Evolutionary conservation across 495 filamentous ascomycete species (phyloP).

Genomic region (Paragyromitra xinjiangensis): DNA sequence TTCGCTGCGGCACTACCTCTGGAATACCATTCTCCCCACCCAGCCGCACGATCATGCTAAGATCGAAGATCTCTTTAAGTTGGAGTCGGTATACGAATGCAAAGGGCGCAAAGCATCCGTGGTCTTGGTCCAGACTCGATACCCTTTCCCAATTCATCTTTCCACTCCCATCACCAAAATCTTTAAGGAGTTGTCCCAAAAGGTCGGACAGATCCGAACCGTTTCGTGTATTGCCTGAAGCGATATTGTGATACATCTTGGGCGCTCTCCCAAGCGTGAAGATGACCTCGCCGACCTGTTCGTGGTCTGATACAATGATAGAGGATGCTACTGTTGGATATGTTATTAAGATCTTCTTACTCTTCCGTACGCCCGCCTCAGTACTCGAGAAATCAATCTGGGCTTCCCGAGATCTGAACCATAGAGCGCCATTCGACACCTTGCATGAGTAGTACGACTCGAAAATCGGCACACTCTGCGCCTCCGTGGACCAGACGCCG

Average conservation of each 20-base stretch:
- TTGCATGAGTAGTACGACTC: conserved; percentile 42
- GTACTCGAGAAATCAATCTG: conserved; percentile 23
- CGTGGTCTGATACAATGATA: conserved; percentile 24
- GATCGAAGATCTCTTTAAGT: conserved; percentile 17
- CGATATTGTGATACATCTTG: conserved; percentile 34
- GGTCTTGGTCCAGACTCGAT: conserved; percentile 44
- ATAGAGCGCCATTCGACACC: conserved; percentile 16
- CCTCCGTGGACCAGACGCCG: conserved; percentile 46
- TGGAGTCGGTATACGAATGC: conserved; percentile 54
- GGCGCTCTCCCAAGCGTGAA: conserved; percentile 37
- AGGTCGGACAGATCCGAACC: conserved; percentile 1
- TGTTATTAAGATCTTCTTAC: conserved; percentile 27
- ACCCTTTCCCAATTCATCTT: conserved; percentile 18
- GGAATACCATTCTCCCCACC: conserved; percentile 47
- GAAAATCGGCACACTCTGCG: conserved; percentile 42
- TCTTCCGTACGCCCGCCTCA: conserved; percentile 7
- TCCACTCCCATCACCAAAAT: conserved; percentile 3
- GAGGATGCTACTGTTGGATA: conserved; percentile 23
- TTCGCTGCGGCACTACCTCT: conserved; percentile 32
- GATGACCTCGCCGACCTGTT: conserved; percentile 11
- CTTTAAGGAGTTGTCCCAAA: conserved; percentile 7
- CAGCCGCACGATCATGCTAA: conserved; percentile 23
- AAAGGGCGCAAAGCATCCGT: conserved; percentile 49
- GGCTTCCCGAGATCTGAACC: conserved; percentile 19
- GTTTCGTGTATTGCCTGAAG: neutral